Base-by-base conservation (phyloP, 345 rosid species). In the Eucalyptus sp. region DNA sequence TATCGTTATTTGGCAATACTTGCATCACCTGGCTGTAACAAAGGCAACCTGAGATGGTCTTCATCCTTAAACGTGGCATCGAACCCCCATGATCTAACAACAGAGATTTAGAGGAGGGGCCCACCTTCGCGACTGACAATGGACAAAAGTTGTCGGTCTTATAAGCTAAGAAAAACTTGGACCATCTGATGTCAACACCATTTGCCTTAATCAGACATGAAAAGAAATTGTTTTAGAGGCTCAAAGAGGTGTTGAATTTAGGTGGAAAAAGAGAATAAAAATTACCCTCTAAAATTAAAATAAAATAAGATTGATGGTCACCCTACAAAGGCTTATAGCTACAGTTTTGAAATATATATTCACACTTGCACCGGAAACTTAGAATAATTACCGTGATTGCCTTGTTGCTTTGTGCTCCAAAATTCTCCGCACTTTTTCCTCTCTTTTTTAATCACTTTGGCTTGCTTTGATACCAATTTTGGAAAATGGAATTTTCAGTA, bases 331-430 rank as follows among this genome's bases (percentile, higher is more conserved):
- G n/a, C 56, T 51, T 51, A 51, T 51, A 51, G 79, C 79, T 15
- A 71, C 81, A 37, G 81, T 60, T 85, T 89, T n/a, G 84, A 50
- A 81, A 60, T 18, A 43, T 87, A 58, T 85, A 20, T 71, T 87
- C 33, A 49, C 87, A 92, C 93, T 90, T 89, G 91, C 89, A 44
- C 89, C 84, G 88, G 18, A 76, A 62, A 50, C 89, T 89, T 88
- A 87, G 90, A 89, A 86, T 64, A 51, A 90, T 89, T 88, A 27
- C 90, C 84, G 86, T 88, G 83, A 71, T 71, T 91, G 33, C 86
- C 48, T 87, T n/a, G 24, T 44, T 60, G 15, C 87, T 18, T 88
- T n/a, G 41, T 43, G 43, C 49, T 86, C 44, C 62, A 52, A 58
- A 58, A 33, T 86, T 80, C 49, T 43, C 15, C 10, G 4, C 41